These are phyloP conservation scores for Aschersonia sp. DNA, from an alignment of 2,329 filamentous ascomycete genomes.

Conservation along the genomic window DNA sequence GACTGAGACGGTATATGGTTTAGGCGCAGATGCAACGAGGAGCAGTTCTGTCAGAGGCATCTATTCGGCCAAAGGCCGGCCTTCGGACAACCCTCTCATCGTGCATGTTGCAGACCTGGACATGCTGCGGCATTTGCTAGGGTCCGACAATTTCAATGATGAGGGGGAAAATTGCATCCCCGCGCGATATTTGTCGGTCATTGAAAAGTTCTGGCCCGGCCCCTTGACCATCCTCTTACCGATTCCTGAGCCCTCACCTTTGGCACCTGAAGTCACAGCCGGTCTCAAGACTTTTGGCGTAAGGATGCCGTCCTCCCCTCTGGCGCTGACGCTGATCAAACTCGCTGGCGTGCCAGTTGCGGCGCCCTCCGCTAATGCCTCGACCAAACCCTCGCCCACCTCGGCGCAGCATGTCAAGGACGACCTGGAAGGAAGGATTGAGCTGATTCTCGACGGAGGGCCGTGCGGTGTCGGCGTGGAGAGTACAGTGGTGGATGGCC, in stretches of 20 bases:
- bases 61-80: constrained; percentile 77
- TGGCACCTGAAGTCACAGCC: constrained; percentile 88
- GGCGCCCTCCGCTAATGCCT: constrained; percentile 87
- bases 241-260: constrained; percentile 49
- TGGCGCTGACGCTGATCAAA: constrained; percentile 81
- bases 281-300: constrained; percentile 74
- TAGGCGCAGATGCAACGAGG: constrained; percentile 90
- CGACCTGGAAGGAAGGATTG: constrained; percentile 70
- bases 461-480: constrained; percentile 81
- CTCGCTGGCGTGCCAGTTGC: constrained; percentile 67
- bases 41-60: constrained; percentile 78
- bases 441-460: constrained; percentile 80
- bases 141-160: constrained; percentile 11
- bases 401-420: constrained; percentile 78
- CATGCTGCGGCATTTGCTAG: constrained; percentile 55
- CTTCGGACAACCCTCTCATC: constrained; percentile 90
- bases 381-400: constrained; percentile 83
- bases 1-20: constrained; percentile 92
- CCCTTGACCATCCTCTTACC: constrained; percentile 83
- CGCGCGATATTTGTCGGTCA: constrained; percentile 60
- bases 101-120: constrained; percentile 73
- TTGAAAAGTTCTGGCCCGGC: constrained; percentile 83
- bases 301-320: constrained; percentile 70
- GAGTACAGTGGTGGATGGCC: constrained; percentile 88
- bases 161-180: constrained; percentile 38